Base-by-base conservation (phyloP, 371 early-diverging fungal genomes). In the Actinomucor elegans region DNA sequence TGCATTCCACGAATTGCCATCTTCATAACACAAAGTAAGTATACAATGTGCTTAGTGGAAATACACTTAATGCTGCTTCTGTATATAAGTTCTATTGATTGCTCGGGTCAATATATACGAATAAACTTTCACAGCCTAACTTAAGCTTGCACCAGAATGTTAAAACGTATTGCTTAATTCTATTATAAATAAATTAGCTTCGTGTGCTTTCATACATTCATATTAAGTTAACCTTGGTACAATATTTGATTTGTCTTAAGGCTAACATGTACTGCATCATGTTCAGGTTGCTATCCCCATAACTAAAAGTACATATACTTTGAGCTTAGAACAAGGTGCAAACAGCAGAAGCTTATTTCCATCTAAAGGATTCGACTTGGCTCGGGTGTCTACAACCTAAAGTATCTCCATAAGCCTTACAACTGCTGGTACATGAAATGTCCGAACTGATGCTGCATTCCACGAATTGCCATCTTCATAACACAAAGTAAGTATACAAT, bases 201-300 rank as follows among this genome's bases (percentile, higher is more conserved):
- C n/a, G 18, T 21, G n/a, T n/a, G n/a, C n/a, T n/a, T n/a, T n/a
- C n/a, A n/a, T n/a, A n/a, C n/a, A n/a, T n/a, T n/a, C n/a, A n/a
- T n/a, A n/a, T n/a, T n/a, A n/a, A n/a, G n/a, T n/a, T n/a, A n/a
- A n/a, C n/a, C n/a, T n/a, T n/a, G n/a, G n/a, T n/a, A n/a, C n/a
- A n/a, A n/a, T n/a, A n/a, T n/a, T n/a, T n/a, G n/a, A n/a, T n/a
- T n/a, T n/a, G n/a, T n/a, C n/a, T n/a, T n/a, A n/a, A n/a, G n/a
- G n/a, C 33, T 52, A 53, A 3, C 56, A 55, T 55, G 56, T n/a
- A 55, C 56, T 55, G 49, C 27, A 14, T 17, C 43, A 23, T 42
- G 42, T 32, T 55, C 56, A n/a, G 48, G 56, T 55, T 55, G 56
- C 48, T 55, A 55, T 55, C 56, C 56, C 56, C 20, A 8, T 55